phyloP scores from a whole-genome alignment of 352 stramenopile species.

The Halophytophthora batemanensis region DNA sequence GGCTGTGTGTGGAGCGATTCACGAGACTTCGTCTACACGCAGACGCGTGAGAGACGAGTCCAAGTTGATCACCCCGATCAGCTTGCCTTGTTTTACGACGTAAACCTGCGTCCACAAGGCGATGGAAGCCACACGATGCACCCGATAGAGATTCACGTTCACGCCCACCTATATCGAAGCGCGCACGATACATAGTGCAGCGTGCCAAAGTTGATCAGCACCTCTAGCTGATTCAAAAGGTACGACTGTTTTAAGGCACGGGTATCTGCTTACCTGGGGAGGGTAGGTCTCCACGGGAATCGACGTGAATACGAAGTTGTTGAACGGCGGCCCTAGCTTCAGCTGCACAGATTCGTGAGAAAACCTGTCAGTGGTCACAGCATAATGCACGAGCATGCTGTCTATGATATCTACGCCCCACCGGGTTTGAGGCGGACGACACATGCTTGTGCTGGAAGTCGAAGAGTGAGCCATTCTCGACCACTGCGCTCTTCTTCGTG shows the following conservation, averaged over 20 bases:
- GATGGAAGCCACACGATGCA: constrained; percentile 77
- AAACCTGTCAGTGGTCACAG: no score
- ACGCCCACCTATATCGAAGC: constrained; percentile 44
- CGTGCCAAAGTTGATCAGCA: neutral
- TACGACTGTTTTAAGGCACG: no score
- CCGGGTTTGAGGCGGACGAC: constrained; percentile 38
- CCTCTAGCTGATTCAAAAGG: neutral
- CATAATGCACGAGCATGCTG: no score
- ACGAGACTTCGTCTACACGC: constrained; percentile 50
- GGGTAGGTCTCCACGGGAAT: constrained; percentile 78
- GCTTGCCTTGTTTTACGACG: constrained; percentile 66
- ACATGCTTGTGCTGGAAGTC: constrained; percentile 62
- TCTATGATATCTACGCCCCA: constrained; percentile 12
- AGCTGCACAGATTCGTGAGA: constrained; percentile 27
- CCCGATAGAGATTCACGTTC: constrained; percentile 64
- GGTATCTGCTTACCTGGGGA: constrained; percentile 44
- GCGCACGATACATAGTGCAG: no score
- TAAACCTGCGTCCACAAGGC: constrained; percentile 85
- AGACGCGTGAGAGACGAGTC: constrained; percentile 62
- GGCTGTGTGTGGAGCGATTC: constrained; percentile 16
- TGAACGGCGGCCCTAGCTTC: constrained; percentile 52
- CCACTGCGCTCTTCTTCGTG: constrained; percentile 53
- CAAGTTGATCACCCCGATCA: constrained; percentile 74
- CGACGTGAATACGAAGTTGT: constrained; percentile 39
- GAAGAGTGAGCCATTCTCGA: constrained; percentile 70